Evolutionary conservation across 805 yeast genomes (phyloP), one percentile per base, ranked within the genome.

Genomic region (Saccharomycopsis fermentans): DNA sequence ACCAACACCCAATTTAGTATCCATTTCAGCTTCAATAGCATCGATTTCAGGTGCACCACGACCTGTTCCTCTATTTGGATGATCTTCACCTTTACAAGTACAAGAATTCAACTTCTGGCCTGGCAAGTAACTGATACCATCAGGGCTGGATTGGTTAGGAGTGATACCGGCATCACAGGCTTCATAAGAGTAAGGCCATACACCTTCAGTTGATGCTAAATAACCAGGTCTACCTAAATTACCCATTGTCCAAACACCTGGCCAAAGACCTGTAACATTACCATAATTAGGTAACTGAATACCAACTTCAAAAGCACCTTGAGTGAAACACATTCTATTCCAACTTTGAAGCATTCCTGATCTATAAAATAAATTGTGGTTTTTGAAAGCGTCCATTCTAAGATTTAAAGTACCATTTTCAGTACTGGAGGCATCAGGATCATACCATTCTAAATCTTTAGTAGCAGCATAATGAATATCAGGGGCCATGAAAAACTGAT

Each of bases 11-110:
- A 73, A 68, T 14, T 70, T 74, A 1, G 85, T 76, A 62, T 82
- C 83, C 27, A 82, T 80, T 64, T 89, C 90, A 63, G 86, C 97
- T 79, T 92, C 98, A 56, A 92, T 70, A 52, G 84, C 82, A 81
- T 92, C 98, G 65, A 92, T 89, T 77, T 90, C 97, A 9, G 97
- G 97, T 0, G 96, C 96, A 56, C 97, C 97, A 71, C 98, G 82
- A 14, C 97, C 97, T 1, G 73, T 71, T 55, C 97, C 97, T 24
- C 74, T 79, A 69, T 85, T 90, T 53, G 98, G 98, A 70, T 91
- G 97, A 56, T 85, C 90, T 65, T 82, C 89, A 32, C 85, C 90
- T 27, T 77, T 73, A 74, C 97, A 91, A 0, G 92, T 84, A 73
- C 98, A 91, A 14, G 78, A 70, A 68, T 77, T 82, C 63, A 91